Evolutionary conservation across 164 flowering plant species (phyloP).

Genomic region (Akebia trifoliata): DNA sequence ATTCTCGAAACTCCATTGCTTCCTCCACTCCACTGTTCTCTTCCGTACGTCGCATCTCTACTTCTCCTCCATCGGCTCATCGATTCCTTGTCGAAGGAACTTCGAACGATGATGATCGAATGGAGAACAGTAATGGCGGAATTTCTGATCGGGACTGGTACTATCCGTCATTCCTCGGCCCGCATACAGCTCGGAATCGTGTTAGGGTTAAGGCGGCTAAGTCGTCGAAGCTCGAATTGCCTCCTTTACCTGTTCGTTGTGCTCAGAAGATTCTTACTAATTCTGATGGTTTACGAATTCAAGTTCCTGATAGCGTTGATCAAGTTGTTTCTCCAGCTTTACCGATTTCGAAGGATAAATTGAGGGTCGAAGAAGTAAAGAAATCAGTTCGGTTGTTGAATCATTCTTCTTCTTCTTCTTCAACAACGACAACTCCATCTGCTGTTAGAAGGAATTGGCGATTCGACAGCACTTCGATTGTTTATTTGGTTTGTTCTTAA

Average conservation of each 20-base stretch:
- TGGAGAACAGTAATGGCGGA: neutral
- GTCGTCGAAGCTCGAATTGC: constrained; percentile 19
- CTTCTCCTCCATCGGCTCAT: constrained; percentile 24
- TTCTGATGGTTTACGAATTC: constrained; percentile 4
- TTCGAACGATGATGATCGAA: constrained; percentile 5
- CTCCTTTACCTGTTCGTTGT: constrained; percentile 27
- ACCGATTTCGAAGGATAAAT: constrained; percentile 16
- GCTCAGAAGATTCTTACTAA: constrained; percentile 11
- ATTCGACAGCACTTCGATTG: constrained; percentile 16
- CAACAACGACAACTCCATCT: constrained; percentile 8
- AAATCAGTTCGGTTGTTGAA: constrained; percentile 19
- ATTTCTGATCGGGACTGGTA: constrained; percentile 60
- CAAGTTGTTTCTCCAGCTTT: constrained; percentile 1
- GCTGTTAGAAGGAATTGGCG: constrained; percentile 13
- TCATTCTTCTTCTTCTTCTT: constrained; percentile 11
- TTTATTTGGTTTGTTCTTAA: constrained; percentile 31
- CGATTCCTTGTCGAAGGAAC: constrained; percentile 14
- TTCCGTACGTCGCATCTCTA: constrained; percentile 40
- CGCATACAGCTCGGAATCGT: constrained; percentile 36
- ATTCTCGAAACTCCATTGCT: neutral
- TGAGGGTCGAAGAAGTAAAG: constrained; percentile 19
- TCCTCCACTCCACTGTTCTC: constrained; percentile 40
- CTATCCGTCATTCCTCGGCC: constrained; percentile 64
- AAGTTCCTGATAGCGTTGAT: constrained; percentile 4
- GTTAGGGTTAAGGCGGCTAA: constrained; percentile 25